These are phyloP conservation scores for Xylaria hypoxylon DNA, from an alignment of 2,329 filamentous ascomycete genomes.

Conservation along the genomic window DNA sequence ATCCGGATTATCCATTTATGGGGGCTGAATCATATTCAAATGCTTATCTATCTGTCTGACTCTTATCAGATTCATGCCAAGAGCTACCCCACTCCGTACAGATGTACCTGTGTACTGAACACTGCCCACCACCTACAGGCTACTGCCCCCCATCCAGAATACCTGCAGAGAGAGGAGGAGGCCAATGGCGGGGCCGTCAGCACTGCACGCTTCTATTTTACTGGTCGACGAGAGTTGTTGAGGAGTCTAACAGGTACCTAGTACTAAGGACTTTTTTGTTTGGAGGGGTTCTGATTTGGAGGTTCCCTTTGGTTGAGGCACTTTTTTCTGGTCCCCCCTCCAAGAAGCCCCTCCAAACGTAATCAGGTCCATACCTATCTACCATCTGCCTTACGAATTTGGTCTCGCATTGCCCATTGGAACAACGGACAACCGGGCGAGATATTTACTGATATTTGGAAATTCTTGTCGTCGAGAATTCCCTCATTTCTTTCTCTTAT, in stretches of 20 bases:
- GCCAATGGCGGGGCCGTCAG: conserved; percentile 39
- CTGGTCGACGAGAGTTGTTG: conserved; percentile 28
- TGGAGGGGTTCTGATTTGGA: conserved; percentile 16
- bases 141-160: no score
- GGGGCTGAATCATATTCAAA: conserved; percentile 17
- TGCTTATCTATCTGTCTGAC: conserved; percentile 23
- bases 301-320: conserved; percentile 30
- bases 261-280: no score
- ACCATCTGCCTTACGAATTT: conserved; percentile 2
- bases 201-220: conserved; percentile 33
- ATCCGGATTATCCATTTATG: conserved; percentile 14
- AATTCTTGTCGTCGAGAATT: conserved; percentile 31
- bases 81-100: conserved; percentile 14
- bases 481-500: conserved; percentile 29
- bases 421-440: conserved; percentile 25
- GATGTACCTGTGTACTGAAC: no score
- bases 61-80: conserved; percentile 24
- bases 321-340: conserved; percentile 24
- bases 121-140: no score
- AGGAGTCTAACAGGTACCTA: neutral
- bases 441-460: conserved; percentile 20
- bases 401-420: conserved; percentile 20
- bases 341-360: no score
- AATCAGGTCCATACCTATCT: no score
- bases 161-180: neutral